Percentiles rank a stretch among this genome's conserved stretches.
Evolutionary conservation across 371 early-diverging fungal genomes (phyloP).

Genomic region (Dinochytrium kinnereticum): DNA sequence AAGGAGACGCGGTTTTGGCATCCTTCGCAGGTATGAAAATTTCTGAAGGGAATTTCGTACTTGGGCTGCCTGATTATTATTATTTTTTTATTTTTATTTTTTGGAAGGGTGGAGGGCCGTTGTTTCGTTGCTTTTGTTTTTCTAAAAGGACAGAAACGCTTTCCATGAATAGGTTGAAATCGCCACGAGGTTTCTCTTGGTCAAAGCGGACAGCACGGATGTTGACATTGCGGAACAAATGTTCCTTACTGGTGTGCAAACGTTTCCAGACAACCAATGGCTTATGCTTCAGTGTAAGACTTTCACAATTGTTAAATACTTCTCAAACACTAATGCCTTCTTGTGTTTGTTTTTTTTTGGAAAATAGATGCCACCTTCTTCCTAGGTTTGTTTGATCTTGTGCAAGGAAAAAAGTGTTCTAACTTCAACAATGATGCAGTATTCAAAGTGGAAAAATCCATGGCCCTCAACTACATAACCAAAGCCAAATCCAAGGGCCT

Average conservation of each 20-base stretch:
- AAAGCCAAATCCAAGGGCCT: constrained; percentile 25
- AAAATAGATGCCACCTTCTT: constrained; percentile 30
- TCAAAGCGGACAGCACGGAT: not conserved
- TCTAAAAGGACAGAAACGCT: not conserved
- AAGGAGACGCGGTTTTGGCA: constrained; percentile 32
- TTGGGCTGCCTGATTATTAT: too few relatives aligned
- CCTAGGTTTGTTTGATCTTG: constrained; percentile 8
- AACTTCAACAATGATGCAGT: not conserved
- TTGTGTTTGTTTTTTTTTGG: not conserved
- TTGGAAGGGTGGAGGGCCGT: too few relatives aligned
- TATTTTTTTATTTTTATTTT: too few relatives aligned
- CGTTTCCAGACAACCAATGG: constrained; percentile 23
- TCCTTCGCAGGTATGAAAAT: constrained; percentile 21
- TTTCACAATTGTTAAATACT: not conserved
- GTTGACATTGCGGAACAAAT: constrained; percentile 29
- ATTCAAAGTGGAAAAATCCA: constrained; percentile 27
- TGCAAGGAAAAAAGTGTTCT: not conserved
- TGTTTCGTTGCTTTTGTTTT: not conserved
- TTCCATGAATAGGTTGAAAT: constrained; percentile 28
- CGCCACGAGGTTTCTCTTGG: constrained; percentile 32
- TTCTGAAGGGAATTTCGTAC: too few relatives aligned
- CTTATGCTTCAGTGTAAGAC: constrained; percentile 34
- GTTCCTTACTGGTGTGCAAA: constrained; percentile 26
- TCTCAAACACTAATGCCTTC: not conserved
- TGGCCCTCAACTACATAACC: constrained; percentile 23